phyloP scores from a whole-genome alignment of 1,139 yeast genomes.

The Kazachstania sp. region DNA sequence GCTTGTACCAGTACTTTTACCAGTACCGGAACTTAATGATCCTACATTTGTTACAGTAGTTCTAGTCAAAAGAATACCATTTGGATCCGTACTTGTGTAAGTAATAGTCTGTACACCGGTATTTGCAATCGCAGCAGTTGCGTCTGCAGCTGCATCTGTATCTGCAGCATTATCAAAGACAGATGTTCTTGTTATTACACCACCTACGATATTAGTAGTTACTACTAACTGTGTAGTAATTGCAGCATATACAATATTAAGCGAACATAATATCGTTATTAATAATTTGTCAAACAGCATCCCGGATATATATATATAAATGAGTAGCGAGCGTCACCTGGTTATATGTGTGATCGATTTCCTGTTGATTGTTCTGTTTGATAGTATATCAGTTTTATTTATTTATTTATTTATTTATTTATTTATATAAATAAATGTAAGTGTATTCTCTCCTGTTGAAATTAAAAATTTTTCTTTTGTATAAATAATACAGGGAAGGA shows the following conservation, averaged over 20 bases:
- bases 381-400: too few species aligned
- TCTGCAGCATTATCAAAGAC: constrained; percentile 16
- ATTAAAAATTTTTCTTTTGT: too few species aligned
- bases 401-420: too few species aligned
- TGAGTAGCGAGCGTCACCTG: not conserved
- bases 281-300: not conserved
- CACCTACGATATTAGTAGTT: constrained; percentile 26
- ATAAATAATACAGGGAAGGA: too few species aligned
- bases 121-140: constrained; percentile 5
- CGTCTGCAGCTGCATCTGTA: constrained; percentile 12
- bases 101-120: constrained; percentile 19
- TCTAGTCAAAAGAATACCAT: constrained; percentile 11
- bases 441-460: too few species aligned
- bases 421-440: too few species aligned
- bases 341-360: too few species aligned
- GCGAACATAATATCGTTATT: not conserved
- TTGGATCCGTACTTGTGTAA: constrained; percentile 3
- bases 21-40: constrained; percentile 7
- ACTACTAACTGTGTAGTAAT: constrained; percentile 25
- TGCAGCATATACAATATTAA: constrained; percentile 7
- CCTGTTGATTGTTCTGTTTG: too few species aligned
- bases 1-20: constrained; percentile 7
- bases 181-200: constrained; percentile 13
- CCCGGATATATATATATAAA: not conserved
- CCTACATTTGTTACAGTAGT: constrained; percentile 9